Evolutionary conservation across 2,329 filamentous ascomycete species (phyloP), one percentile per base, ranked within the genome.

Genomic region (Pseudocercospora fuligena): DNA sequence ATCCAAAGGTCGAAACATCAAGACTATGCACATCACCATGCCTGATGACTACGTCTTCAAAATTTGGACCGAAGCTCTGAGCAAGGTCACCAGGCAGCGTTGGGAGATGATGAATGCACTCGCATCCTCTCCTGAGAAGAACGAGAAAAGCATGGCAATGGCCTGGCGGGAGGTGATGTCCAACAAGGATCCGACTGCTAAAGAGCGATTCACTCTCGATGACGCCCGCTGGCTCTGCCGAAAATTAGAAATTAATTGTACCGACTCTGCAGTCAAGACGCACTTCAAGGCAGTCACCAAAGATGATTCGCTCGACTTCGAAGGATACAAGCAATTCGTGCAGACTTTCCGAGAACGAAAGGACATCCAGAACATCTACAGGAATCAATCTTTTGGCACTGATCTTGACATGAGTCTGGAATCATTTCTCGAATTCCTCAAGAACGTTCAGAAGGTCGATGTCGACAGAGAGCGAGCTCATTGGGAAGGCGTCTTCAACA

Each of bases 91-190:
- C 47, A 91, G 91, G 72, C 92, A 97, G 76, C 89, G 95, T 63
- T 93, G 96, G 69, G 92, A 94, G 63, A 87, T 95, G 73, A 97
- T 98, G 91, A 89, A 92, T 12, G 95, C 93, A 5, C 82, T 99
- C 65, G 92, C 94, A 79, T 89, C 92, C 27, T 85, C 84, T 49
- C 81, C 81, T 5, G 96, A 97, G 75, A 90, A 90, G 71, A 93
- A 92, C 57, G 87, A 97, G 61, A 89, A 89, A 63, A 87, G 89
- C 56, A 94, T 96, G 79, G 66, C 70, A 6, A 74, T 78, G 68
- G 76, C 76, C 16, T 99, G 95, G 95, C 87, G 89, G 68, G 89
- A 87, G 53, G 93, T 96, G 77, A 95, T 97, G 88, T 84, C 86
- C 31, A 89, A 89, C 74, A 86, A 90, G 64, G 86, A 85, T 6